These are phyloP conservation scores for Sclerotinia borealis DNA, from an alignment of 2,329 filamentous ascomycete species.

Conservation along the genomic window DNA sequence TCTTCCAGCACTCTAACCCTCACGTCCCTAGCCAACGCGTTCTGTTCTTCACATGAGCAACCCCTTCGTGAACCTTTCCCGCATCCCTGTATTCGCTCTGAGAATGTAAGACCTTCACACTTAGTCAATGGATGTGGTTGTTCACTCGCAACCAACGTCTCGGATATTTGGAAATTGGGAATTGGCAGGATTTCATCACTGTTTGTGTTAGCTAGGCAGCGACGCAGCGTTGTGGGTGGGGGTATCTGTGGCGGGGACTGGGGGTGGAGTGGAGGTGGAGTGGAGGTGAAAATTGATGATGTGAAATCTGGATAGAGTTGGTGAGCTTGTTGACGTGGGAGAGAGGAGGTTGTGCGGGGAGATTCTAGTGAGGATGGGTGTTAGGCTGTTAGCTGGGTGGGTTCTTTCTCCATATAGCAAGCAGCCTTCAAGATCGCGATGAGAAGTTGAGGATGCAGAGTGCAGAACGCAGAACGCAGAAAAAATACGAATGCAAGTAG, in stretches of 20 bases:
- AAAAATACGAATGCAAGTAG: not conserved
- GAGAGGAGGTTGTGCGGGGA: not conserved
- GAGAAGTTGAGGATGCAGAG: no score
- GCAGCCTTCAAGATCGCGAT: no score
- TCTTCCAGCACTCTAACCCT: not conserved
- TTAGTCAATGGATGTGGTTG: not conserved
- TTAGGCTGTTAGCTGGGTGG: no score
- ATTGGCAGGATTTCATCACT: rapidly evolving
- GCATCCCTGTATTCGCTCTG: not conserved
- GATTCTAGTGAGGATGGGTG: no score
- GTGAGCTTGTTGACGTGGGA: not conserved
- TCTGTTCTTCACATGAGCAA: rapidly evolving
- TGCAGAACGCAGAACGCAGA: no score
- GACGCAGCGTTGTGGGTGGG: no score
- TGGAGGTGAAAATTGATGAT: not conserved
- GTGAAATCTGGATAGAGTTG: rapidly evolving
- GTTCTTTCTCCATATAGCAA: no score
- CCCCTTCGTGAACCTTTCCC: not conserved
- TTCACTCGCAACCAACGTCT: not conserved
- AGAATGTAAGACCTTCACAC: not conserved
- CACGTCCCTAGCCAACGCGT: not conserved
- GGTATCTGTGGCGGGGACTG: no score
- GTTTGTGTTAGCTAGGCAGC: no score
- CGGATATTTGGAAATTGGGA: no score
- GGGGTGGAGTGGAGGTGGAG: not conserved